These are phyloP conservation scores for Setaria italica DNA, from an alignment of 202 grass and related monocot species.

Conservation along the genomic window DNA sequence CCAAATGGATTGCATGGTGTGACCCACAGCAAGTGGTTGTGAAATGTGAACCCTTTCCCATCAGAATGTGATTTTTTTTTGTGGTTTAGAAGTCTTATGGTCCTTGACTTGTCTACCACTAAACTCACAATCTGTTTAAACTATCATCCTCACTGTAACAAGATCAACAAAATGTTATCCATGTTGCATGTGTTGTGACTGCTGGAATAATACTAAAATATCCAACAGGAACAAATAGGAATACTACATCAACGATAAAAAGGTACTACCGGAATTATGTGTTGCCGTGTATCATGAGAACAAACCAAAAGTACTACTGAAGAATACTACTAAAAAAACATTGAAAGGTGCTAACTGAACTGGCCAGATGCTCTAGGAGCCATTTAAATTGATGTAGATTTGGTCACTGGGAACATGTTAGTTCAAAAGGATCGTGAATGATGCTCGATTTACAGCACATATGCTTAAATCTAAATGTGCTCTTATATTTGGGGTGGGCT, in stretches of 20 bases:
- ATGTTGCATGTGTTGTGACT: background rate
- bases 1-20: background rate
- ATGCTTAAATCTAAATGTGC: background rate
- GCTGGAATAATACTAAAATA: slow-evolving; percentile 7
- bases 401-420: background rate
- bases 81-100: background rate
- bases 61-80: background rate
- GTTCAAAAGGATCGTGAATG: background rate
- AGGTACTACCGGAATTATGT: background rate
- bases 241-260: background rate
- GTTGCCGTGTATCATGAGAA: background rate
- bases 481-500: background rate
- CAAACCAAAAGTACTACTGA: background rate
- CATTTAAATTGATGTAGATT: background rate
- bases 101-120: background rate
- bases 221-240: background rate
- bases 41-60: no score
- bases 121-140: background rate
- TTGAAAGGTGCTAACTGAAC: background rate
- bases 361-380: background rate
- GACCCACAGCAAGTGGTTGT: background rate
- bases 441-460: background rate
- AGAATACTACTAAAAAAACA: background rate
- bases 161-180: no score
- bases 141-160: background rate